These are phyloP conservation scores for Lepraria neglecta DNA, from an alignment of 495 filamentous ascomycete genomes.

Conservation along the genomic window DNA sequence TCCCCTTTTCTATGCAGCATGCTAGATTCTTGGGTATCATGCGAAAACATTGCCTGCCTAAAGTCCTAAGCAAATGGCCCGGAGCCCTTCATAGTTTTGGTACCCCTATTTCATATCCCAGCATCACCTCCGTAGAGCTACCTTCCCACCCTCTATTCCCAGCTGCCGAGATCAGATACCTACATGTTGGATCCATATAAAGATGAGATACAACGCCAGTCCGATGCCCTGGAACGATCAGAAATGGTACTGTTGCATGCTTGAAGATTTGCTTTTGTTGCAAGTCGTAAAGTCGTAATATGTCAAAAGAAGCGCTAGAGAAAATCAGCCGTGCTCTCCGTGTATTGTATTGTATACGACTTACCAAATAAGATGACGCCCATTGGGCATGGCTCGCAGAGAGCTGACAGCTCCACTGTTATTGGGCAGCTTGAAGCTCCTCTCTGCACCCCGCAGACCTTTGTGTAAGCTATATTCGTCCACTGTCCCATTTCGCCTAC, in stretches of 20 bases:
- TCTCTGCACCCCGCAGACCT: constrained; percentile 63
- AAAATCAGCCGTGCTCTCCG: background rate
- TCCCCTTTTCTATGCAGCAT: constrained; percentile 2
- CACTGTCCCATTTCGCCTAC: constrained; percentile 86
- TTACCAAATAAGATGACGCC: constrained; percentile 83
- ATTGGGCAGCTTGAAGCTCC: constrained; percentile 83
- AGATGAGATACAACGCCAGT: constrained; percentile 82
- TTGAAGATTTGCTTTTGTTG: constrained; percentile 57
- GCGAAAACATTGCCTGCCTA: background rate
- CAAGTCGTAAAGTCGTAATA: constrained; percentile 85
- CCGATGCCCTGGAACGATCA: constrained; percentile 89
- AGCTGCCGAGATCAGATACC: constrained; percentile 83
- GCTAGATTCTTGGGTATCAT: constrained; percentile 10
- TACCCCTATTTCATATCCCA: constrained; percentile 86
- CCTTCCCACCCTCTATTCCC: constrained; percentile 97
- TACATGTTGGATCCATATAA: constrained; percentile 79
- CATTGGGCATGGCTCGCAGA: constrained; percentile 86
- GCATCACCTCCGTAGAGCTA: constrained; percentile 77
- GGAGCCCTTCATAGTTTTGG: constrained; percentile 19
- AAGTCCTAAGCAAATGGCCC: constrained; percentile 2
- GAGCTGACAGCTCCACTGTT: constrained; percentile 86
- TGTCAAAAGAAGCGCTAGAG: constrained; percentile 80
- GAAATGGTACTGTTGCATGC: constrained; percentile 80
- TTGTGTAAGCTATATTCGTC: constrained; percentile 91
- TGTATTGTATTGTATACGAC: constrained; percentile 23